These are phyloP conservation scores for Pinus taeda DNA, from an alignment of 75 land plant species.

Conservation along the genomic window DNA sequence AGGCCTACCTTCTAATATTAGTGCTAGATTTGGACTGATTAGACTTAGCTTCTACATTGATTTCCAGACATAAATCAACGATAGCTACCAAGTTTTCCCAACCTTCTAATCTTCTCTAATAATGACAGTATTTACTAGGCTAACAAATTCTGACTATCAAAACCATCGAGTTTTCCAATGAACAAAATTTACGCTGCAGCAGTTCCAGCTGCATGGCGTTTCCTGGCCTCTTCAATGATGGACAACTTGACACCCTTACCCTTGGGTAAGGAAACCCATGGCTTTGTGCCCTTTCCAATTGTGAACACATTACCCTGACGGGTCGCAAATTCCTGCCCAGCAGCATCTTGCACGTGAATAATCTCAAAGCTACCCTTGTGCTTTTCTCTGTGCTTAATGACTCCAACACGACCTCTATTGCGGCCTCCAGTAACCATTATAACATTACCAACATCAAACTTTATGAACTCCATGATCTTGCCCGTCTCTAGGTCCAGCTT, in stretches of 20 bases:
- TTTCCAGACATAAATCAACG: no score
- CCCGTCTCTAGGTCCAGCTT: constrained; percentile 81
- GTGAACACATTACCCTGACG: constrained; percentile 86
- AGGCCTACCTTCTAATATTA: no score
- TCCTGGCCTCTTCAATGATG: constrained; percentile 84
- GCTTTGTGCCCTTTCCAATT: constrained; percentile 87
- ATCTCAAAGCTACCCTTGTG: constrained; percentile 98
- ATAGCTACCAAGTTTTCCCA: no score
- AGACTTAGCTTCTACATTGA: no score
- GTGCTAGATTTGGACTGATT: no score
- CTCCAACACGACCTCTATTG: constrained; percentile 89
- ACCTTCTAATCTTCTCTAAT: no score
- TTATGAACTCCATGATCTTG: constrained; percentile 86
- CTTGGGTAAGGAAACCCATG: constrained; percentile 88
- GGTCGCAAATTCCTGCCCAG: constrained; percentile 92
- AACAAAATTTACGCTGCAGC: constrained; percentile 25
- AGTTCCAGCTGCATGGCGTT: constrained; percentile 42
- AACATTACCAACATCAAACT: constrained; percentile 95
- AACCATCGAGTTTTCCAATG: no score
- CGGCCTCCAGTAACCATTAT: constrained; percentile 98
- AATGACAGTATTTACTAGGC: no score
- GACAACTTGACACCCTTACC: constrained; percentile 94
- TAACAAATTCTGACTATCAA: no score
- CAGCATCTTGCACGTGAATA: constrained; percentile 83
- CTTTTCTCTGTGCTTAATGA: constrained; percentile 90